Base-by-base conservation (phyloP, 176 grass and related monocot genomes). In the Triticum aestivum region DNA sequence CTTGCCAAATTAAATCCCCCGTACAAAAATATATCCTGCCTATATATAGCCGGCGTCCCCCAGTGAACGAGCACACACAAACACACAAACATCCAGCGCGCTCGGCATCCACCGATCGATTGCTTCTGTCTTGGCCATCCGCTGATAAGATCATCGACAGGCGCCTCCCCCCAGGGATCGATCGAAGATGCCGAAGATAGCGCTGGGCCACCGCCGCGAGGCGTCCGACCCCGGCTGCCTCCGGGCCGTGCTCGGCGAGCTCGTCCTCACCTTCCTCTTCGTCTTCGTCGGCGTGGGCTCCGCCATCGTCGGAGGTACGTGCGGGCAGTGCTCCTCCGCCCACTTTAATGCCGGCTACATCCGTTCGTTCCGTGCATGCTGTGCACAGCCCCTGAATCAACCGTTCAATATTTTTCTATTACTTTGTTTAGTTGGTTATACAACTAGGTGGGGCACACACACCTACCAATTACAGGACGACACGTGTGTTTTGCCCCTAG, bases 191-290 rank as follows among this genome's bases (percentile, higher is more conserved):
- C 87, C 79, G 64, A 98, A 96, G 94, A 83, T 96, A 20, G 92
- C 82, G 54, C 45, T 96, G 3, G 97, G 97, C 9, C 76, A 65
- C 65, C 54, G 68, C 66, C 78, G 74, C 27, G 97, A 98, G 88
- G 93, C 82, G 39, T 74, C 73, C 17, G 87, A 96, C 76, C 92
- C 93, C 38, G 93, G 80, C 84, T 98, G 87, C 87, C 33, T 96
- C 78, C 85, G 92, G 1, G 96, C 88, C 11, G 87, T 98, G 12
- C 70, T 92, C 69, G 93, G 93, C 61, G 96, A 98, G 93, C 45
- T 94, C 65, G 80, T 98, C 78, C 88, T 96, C 82, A 98, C 96
- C 54, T 98, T 98, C 85, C 96, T 98, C 86, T 96, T 98, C 69
- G 92, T 98, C 88, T 92, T 98, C 87, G 77, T 91, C 32, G 88